phyloP scores from a whole-genome alignment of 2,329 filamentous ascomycete species.

The Cytospora leucostoma region DNA sequence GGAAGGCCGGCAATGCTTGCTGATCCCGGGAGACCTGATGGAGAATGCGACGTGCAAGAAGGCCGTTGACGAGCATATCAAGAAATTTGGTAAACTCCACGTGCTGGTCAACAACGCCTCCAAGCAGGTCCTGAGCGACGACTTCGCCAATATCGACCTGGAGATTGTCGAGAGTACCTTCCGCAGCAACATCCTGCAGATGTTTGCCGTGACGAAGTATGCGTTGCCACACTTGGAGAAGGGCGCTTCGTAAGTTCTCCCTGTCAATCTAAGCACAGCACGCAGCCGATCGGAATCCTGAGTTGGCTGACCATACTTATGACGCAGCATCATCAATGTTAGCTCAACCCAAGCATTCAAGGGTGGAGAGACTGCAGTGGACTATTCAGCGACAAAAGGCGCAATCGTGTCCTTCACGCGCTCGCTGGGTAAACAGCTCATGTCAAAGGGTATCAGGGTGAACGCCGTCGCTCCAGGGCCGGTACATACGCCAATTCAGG shows the following conservation, averaged over 20 bases:
- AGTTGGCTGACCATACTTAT: neutral
- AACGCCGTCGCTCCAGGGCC: slow-evolving; percentile 48
- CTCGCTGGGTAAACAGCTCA: slow-evolving; percentile 52
- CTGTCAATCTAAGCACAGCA: neutral
- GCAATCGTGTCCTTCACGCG: slow-evolving; percentile 59
- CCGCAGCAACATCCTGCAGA: slow-evolving; percentile 57
- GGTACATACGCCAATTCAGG: slow-evolving; percentile 48
- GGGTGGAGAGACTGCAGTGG: slow-evolving; percentile 51
- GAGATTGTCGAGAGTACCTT: slow-evolving; percentile 58
- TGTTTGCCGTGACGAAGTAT: slow-evolving; percentile 62
- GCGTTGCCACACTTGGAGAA: slow-evolving; percentile 56
- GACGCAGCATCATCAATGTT: slow-evolving; percentile 55
- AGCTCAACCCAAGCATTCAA: slow-evolving; percentile 57
- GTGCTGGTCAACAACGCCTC: slow-evolving; percentile 62
- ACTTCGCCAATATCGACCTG: slow-evolving; percentile 56
- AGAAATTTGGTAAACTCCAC: slow-evolving; percentile 47
- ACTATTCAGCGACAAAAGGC: slow-evolving; percentile 60
- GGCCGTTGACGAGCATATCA: slow-evolving; percentile 55
- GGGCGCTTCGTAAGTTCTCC: slow-evolving; percentile 45
- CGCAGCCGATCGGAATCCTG: too few species aligned
- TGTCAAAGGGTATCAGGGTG: slow-evolving; percentile 59
- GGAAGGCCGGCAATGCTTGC: slow-evolving; percentile 49
- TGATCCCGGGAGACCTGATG: slow-evolving; percentile 51
- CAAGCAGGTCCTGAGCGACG: slow-evolving; percentile 55
- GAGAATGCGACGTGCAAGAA: slow-evolving; percentile 51